phyloP scores from a whole-genome alignment of 257 asterid genomes.

The Nicotiana knightiana region DNA sequence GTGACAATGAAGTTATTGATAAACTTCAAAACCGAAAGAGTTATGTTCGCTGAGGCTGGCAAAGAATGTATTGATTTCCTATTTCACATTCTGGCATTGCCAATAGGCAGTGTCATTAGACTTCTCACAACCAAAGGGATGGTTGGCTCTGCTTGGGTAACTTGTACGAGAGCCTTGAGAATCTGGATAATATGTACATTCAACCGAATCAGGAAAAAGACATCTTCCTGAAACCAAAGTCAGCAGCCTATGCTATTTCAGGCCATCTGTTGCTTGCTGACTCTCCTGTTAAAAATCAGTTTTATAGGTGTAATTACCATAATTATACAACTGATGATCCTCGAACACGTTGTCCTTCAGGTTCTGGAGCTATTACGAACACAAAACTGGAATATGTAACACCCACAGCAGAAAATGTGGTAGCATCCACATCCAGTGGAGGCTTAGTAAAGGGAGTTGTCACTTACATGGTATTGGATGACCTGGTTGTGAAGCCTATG shows the following conservation, averaged over 20 bases:
- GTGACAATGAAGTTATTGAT: background rate
- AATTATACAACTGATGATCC: background rate
- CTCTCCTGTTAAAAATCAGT: background rate
- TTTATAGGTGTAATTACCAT: background rate
- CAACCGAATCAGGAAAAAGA: background rate
- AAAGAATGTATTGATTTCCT: background rate
- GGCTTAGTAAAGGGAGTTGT: conserved; percentile 6
- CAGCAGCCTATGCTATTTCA: background rate
- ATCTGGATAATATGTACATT: background rate
- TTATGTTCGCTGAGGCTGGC: background rate
- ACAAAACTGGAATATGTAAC: background rate
- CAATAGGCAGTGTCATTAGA: background rate
- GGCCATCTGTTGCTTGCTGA: too few relatives aligned
- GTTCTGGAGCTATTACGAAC: accelerated
- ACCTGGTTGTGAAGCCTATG: conserved; percentile 25
- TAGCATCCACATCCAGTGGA: accelerated
- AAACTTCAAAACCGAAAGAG: background rate
- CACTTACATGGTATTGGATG: conserved; percentile 34
- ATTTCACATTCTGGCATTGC: background rate
- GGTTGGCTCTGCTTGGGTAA: background rate
- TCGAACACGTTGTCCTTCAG: accelerated
- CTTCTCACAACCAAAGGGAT: background rate
- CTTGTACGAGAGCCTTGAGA: background rate
- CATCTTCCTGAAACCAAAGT: background rate
- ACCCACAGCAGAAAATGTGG: background rate